Conservation (phyloP, 73 alveolate genomes). For the Paramecium caudatum region DNA sequence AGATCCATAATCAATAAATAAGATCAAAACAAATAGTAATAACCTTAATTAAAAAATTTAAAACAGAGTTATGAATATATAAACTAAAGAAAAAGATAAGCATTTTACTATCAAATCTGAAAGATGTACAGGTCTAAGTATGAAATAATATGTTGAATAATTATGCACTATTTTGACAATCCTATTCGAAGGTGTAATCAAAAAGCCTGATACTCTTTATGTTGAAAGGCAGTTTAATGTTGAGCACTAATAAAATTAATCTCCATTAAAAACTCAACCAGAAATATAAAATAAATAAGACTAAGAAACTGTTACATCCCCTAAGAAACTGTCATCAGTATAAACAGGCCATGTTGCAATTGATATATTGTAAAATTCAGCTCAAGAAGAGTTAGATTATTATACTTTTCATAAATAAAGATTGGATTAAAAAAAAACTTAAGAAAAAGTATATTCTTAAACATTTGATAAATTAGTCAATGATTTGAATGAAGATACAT, state of each 20-base stretch:
- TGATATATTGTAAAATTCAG: neutral
- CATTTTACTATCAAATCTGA: slow-evolving; percentile 29
- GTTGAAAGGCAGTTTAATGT: neutral
- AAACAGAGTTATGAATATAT: neutral
- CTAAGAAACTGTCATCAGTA: no score
- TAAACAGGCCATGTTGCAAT: slow-evolving; percentile 14
- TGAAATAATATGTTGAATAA: neutral
- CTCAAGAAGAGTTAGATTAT: slow-evolving; percentile 22
- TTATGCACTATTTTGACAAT: neutral
- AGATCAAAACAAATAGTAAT: slow-evolving; percentile 15
- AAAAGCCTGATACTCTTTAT: neutral
- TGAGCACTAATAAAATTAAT: neutral
- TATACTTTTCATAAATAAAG: slow-evolving; percentile 34
- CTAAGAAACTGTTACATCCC: no score
- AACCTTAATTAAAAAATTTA: neutral
- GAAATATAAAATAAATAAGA: neutral
- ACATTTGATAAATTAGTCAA: neutral
- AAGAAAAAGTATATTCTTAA: neutral
- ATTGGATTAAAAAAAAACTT: neutral
- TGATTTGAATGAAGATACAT: neutral
- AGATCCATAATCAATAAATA: slow-evolving; percentile 41
- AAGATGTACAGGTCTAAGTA: slow-evolving; percentile 23
- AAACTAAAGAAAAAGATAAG: slow-evolving; percentile 53
- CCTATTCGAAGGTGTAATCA: slow-evolving; percentile 32
- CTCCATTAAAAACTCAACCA: no score